These are phyloP conservation scores for Hypoxylon sp. DNA, from an alignment of 2,329 filamentous ascomycete species.

Conservation along the genomic window DNA sequence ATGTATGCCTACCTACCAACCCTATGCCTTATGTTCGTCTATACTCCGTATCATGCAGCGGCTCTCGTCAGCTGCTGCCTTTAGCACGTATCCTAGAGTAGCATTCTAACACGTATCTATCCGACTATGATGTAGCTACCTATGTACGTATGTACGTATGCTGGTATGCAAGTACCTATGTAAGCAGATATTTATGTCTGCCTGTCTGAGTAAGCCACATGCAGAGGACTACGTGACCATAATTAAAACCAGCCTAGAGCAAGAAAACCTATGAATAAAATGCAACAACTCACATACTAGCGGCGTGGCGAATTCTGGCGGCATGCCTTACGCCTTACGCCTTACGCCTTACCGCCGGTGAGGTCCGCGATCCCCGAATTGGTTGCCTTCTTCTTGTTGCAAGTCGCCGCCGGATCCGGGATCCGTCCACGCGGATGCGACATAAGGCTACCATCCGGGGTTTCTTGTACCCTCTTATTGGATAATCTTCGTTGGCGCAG, in stretches of 20 bases:
- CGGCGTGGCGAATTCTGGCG: constrained; percentile 16
- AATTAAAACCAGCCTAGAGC: too few species aligned
- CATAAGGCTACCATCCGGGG: background rate
- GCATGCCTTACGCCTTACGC: too few species aligned
- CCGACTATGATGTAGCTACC: constrained; percentile 4
- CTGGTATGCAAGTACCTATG: too few species aligned
- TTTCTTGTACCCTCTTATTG: background rate
- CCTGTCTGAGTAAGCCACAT: too few species aligned
- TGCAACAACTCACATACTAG: background rate
- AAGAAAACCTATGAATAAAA: background rate
- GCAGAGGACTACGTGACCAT: too few species aligned
- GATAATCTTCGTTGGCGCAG: constrained; percentile 3
- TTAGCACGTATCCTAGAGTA: constrained; percentile 3
- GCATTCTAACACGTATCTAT: constrained; percentile 4
- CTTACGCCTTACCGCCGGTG: constrained; percentile 29
- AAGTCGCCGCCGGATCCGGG: constrained; percentile 15
- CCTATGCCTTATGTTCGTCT: constrained; percentile 4
- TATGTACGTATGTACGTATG: too few species aligned
- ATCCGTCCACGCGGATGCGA: constrained; percentile 18
- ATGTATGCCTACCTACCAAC: constrained; percentile 4
- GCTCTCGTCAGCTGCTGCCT: constrained; percentile 30
- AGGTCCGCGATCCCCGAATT: constrained; percentile 28
- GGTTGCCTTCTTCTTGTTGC: constrained; percentile 9
- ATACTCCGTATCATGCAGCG: constrained; percentile 17
- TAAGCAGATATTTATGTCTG: too few species aligned